Evolutionary conservation across 2,329 filamentous ascomycete genomes (phyloP), one percentile per base, ranked within the genome.

Genomic region (Sordariomycetes sp.): DNA sequence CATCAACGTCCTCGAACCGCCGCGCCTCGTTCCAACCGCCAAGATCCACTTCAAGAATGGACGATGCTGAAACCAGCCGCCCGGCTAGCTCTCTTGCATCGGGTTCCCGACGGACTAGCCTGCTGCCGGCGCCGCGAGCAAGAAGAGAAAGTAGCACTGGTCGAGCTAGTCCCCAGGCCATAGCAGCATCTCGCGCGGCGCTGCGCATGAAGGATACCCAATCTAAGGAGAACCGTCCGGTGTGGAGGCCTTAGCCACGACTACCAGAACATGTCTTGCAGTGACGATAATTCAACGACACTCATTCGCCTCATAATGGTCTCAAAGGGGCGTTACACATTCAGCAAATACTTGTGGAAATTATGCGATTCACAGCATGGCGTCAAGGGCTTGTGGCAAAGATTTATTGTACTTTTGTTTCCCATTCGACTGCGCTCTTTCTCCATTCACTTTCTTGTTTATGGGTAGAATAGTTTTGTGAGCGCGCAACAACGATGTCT

Each of bases 31-130:
- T 75, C 18, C 71, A 76, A 35, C 68, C 70, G 3, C 57, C 61
- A 12, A 47, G 47, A 25, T 50, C 62, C 39, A 47, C 57, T 39
- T 39, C 51, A 36, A 37, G 42, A 8, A 47, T 50, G 11, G 49
- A 47, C 20, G 50, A 54, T 39, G 35, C 48, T 45, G 45, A 41
- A 40, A 17, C 52, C 44, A 45, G 54, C 49, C 65, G 75, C 20
- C 67, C 76, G 9, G 68, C 66, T 28, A 79, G 72, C 48, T 79
- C 75, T 4, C 46, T 79, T 29, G 68, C 72, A 6, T 54, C 58
- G 3, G 46, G 54, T 15, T 62, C 56, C 37, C 58, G 73, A 39
- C 66, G 75, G 20, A 61, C 54, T 5, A 77, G 73, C 45, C 46
- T 79, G 37, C 54, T 79, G 16, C 72, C 75, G 14, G 59, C 68